Base-by-base conservation (phyloP, 148 eudicot genomes). In the Chenopodium suecicum region DNA sequence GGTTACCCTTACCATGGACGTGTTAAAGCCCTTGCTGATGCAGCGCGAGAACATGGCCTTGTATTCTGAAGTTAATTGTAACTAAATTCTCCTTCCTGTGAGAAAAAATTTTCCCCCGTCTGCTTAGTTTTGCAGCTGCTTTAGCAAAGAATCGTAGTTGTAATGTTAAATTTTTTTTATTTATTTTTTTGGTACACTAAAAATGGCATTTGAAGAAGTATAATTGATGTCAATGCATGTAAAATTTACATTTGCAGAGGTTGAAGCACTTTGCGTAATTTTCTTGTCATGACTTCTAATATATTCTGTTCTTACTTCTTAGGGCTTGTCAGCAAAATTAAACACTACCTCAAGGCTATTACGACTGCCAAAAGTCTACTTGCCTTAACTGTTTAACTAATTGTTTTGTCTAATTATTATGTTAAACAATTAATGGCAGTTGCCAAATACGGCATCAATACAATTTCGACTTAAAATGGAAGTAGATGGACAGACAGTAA, bases 1-100 rank as follows among this genome's bases (percentile, higher is more conserved):
- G 97, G 97, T 63, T 90, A 91, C 82, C 94, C 89, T 70, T 92
- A 92, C 83, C 97, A 92, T 84, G 97, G 97, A 25, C 91, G 97
- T 62, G 80, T 92, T 79, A 84, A 88, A 87, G 97, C 97, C 65
- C 90, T 92, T 64, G 97, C 94, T 73, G 88, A 92, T 82, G 92
- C 97, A 64, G 92, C 97, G 41, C 81, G 97, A 44, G 97, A 92
- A 81, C 87, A 91, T 48, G 97, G 97, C 79, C 91, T 92, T 66
- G 85, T 86, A 64, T 92, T 92, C 79, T 92, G 82, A 82, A 82
- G 47, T 63, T 44, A 23, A 70, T 41, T 84, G 81, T 80, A 77
- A 17, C 52, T 48, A 34, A 19, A 56, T 66, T 74, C 12, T 54
- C 50, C 64, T 19, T 69, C 60, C 68, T 16, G 34, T 68, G 32